Base-by-base conservation (phyloP, 1,284 basidiomycete genomes). In the Macrocybe sp. region DNA sequence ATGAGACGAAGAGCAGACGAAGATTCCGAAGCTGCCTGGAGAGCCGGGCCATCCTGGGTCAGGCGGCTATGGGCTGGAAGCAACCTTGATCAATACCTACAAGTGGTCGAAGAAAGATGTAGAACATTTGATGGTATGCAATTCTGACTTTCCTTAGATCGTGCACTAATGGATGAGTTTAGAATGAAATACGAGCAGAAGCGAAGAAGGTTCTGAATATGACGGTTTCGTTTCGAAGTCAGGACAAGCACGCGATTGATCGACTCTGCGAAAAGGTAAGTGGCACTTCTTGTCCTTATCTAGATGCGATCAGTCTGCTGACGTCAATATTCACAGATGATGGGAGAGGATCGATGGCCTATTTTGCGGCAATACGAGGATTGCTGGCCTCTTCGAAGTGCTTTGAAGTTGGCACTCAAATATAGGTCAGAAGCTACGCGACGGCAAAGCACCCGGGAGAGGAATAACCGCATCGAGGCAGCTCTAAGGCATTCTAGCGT, bases 21-120 rank as follows among this genome's bases (percentile, higher is more conserved):
- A 10, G 47, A 48, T 48, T 9, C 42, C 41, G 38, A 45, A 48
- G 36, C 42, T 43, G 4, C n/a, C 33, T 37, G 47, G 47, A n/a
- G 47, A 44, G 31, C 47, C 32, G 5, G 42, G 47, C n/a, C 5
- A 33, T 28, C 47, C 47, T 6, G 16, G 12, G 2, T 48, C 47
- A n/a, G 47, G 47, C 7, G 36, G 43, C 14, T 49, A 39, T 33
- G 14, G 12, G 32, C 22, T 49, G 28, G 42, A 44, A 22, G 33
- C 9, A 10, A 28, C 31, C 29, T 38, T 49, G n/a, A 35, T 33
- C 22, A 22, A 22, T 33, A 34, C 14, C 10, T 37, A 45, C 10
- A 28, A 35, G 10, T 49, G 47, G 47, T 14, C 12, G 16, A 38
- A 33, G 31, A 36, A 49, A 31, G 36, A 30, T 11, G 22, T 49